Evolutionary conservation across 805 yeast species (phyloP).

Genomic region (Candida tibetensis): DNA sequence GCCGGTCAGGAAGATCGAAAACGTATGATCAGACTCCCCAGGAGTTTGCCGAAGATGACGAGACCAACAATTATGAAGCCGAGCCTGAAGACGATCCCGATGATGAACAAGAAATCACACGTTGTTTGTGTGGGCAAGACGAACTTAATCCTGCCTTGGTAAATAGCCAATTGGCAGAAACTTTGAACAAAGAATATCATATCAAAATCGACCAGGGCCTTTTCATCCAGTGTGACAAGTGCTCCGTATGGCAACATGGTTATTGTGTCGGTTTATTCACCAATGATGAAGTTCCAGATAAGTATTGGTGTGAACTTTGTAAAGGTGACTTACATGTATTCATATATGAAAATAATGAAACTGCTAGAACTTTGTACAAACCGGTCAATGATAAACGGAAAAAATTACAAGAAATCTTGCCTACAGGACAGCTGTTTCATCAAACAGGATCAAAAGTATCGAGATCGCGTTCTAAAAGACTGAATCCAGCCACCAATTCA

Average conservation of each 20-base stretch:
- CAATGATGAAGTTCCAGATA: constrained; percentile 80
- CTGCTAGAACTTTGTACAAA: constrained; percentile 34
- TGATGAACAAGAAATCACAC: constrained; percentile 41
- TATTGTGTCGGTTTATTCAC: constrained; percentile 84
- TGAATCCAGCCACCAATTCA: constrained; percentile 3
- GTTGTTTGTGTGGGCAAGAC: constrained; percentile 43
- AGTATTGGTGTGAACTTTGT: constrained; percentile 92
- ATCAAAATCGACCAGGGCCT: constrained; percentile 54
- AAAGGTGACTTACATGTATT: constrained; percentile 75
- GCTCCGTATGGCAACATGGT: constrained; percentile 98
- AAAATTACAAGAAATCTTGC: constrained; percentile 22
- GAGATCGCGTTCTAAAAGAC: constrained; percentile 8
- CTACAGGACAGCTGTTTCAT: constrained; percentile 13
- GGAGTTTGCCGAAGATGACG: constrained; percentile 16
- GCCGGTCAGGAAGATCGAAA: constrained; percentile 28
- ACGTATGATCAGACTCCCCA: constrained; percentile 13
- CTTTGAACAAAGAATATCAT: constrained; percentile 31
- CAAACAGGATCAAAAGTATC: constrained; percentile 6
- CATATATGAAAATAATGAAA: constrained; percentile 30
- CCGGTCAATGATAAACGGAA: constrained; percentile 43
- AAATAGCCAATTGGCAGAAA: constrained; percentile 21
- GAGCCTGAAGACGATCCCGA: constrained; percentile 24
- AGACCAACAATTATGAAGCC: constrained; percentile 19
- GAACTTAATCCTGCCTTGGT: constrained; percentile 29
- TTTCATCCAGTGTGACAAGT: constrained; percentile 81